These are phyloP conservation scores for Trichoderma atroviride DNA, from an alignment of 2,329 filamentous ascomycete species.

Conservation along the genomic window DNA sequence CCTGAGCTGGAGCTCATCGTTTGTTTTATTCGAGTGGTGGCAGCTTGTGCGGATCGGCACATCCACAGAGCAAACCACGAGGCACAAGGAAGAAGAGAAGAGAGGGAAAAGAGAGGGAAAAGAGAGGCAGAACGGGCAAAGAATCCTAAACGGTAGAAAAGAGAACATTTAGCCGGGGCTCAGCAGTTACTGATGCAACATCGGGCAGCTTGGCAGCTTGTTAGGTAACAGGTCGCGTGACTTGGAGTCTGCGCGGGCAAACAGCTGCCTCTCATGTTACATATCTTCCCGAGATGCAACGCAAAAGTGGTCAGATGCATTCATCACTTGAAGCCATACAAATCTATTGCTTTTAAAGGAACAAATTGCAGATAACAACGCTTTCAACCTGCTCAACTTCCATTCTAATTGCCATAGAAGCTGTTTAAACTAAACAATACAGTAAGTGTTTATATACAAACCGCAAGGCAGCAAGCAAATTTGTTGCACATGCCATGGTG, in stretches of 20 bases:
- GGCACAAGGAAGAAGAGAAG: background rate
- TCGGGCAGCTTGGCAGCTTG: background rate
- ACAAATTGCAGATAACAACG: background rate
- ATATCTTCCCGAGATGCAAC: background rate
- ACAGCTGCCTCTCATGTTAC: background rate
- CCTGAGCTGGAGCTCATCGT: background rate
- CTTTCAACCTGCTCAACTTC: background rate
- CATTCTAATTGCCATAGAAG: background rate
- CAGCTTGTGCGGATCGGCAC: no score
- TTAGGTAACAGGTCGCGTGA: conserved; percentile 24
- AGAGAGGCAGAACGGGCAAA: background rate
- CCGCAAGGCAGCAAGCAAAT: conserved; percentile 15
- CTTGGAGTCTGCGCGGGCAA: conserved; percentile 10
- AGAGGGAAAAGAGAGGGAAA: background rate
- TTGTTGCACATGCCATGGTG: conserved; percentile 22
- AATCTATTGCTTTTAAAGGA: background rate
- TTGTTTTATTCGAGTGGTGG: background rate
- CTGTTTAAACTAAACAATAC: background rate
- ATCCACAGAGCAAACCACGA: background rate
- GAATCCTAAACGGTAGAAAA: background rate
- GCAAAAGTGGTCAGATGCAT: background rate
- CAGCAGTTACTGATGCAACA: conserved; percentile 5
- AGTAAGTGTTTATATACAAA: conserved; percentile 19
- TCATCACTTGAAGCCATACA: background rate
- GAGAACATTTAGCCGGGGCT: conserved; percentile 1